These are phyloP conservation scores for Leccinum barrowsii DNA, from an alignment of 768 basidiomycete genomes.

Conservation along the genomic window DNA sequence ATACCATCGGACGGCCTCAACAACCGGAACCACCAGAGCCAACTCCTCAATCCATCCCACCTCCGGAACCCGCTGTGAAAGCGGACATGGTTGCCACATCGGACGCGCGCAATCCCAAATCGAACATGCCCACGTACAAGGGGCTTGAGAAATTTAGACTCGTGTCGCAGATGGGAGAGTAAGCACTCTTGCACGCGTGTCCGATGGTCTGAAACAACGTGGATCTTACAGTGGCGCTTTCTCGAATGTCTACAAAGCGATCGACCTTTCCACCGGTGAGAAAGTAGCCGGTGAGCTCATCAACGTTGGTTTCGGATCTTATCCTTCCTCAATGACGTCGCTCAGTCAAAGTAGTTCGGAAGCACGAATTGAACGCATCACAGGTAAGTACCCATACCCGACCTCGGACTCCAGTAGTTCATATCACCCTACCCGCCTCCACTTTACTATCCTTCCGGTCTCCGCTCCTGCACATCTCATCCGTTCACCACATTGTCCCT, in stretches of 20 bases:
- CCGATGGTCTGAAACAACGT: conserved; percentile 13
- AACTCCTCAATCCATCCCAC: conserved; percentile 28
- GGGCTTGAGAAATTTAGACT: conserved; percentile 80
- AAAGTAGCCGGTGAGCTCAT: conserved; percentile 71
- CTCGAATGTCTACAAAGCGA: conserved; percentile 96
- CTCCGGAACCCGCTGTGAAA: conserved; percentile 15
- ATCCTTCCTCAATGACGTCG: conserved; percentile 11
- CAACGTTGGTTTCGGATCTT: not conserved
- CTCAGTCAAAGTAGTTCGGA: conserved; percentile 90
- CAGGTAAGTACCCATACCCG: conserved; percentile 63
- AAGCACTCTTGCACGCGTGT: conserved; percentile 33
- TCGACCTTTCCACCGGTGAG: conserved; percentile 68
- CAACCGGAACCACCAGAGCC: conserved; percentile 40
- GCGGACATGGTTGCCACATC: conserved; percentile 52
- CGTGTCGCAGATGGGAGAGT: conserved; percentile 92
- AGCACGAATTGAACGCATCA: conserved; percentile 84
- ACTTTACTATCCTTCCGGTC: conserved; percentile 23
- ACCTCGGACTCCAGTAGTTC: conserved; percentile 24
- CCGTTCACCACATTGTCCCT: conserved; percentile 25
- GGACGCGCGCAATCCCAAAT: conserved; percentile 69
- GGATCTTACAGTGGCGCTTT: conserved; percentile 74
- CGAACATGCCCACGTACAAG: conserved; percentile 80
- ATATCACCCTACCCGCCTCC: conserved; percentile 18
- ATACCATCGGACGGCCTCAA: conserved; percentile 33
- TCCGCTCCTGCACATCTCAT: conserved; percentile 9